These are phyloP conservation scores for Centaurea solstitialis DNA, from an alignment of 129 eudicot species.

Conservation along the genomic window DNA sequence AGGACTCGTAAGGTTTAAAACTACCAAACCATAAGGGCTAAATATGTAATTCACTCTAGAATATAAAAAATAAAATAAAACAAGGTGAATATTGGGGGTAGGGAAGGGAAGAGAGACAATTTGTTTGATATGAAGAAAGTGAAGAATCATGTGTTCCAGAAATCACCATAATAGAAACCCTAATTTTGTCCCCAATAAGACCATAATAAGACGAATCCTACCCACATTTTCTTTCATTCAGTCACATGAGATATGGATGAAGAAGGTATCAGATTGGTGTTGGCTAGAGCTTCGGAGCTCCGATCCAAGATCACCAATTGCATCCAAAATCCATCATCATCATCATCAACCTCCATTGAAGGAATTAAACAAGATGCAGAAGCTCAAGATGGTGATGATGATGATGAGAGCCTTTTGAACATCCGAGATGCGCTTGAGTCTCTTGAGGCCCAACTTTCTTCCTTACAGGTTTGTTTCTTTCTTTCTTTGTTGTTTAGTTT, in stretches of 20 bases:
- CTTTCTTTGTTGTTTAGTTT: neutral
- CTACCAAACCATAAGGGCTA: too few species aligned
- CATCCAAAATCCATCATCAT: constrained; percentile 35
- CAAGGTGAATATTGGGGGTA: neutral
- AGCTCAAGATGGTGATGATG: constrained; percentile 24
- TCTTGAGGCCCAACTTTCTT: constrained; percentile 62
- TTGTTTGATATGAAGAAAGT: constrained; percentile 8
- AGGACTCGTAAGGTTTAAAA: too few species aligned
- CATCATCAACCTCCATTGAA: constrained; percentile 14
- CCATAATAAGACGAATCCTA: too few species aligned
- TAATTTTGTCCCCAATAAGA: constrained; percentile 32
- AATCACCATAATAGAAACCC: neutral
- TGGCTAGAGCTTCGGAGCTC: constrained; percentile 64
- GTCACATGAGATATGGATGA: constrained; percentile 37
- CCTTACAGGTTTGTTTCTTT: constrained; percentile 51
- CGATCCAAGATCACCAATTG: constrained; percentile 57
- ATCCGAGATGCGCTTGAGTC: constrained; percentile 66
- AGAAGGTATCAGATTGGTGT: constrained; percentile 54
- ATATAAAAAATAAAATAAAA: too few species aligned
- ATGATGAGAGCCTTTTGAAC: constrained; percentile 48
- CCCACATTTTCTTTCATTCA: neutral
- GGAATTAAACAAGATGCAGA: neutral
- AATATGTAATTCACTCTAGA: too few species aligned
- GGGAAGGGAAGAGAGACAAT: neutral
- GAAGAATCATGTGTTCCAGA: constrained; percentile 15